Conservation (phyloP, 2,329 filamentous ascomycete genomes). For the Dactylellina cionopaga region DNA sequence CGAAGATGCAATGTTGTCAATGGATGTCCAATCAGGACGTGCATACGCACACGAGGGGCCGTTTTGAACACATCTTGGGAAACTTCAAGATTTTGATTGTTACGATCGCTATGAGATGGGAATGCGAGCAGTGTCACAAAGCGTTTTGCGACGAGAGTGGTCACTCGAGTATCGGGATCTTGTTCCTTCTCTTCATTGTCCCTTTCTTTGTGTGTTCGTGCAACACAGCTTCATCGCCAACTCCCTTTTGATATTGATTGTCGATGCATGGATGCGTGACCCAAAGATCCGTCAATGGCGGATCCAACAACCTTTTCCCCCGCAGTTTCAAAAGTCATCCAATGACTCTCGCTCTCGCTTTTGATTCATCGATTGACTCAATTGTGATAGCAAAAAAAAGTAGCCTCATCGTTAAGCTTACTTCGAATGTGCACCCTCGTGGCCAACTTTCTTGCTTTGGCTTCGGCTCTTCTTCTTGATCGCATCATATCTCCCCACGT, state of each 20-base stretch:
- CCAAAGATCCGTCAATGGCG: conserved; percentile 16
- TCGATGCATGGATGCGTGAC: conserved; percentile 15
- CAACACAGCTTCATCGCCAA: no score
- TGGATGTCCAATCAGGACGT: conserved; percentile 15
- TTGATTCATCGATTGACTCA: conserved; percentile 31
- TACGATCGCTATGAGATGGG: neutral
- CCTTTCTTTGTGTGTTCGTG: conserved; percentile 29
- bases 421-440: no score
- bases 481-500: neutral
- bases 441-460: neutral
- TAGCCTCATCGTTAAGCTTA: no score
- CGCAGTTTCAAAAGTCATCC: conserved; percentile 33
- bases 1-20: conserved; percentile 14
- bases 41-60: conserved; percentile 22
- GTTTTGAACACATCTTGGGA: no score
- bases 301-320: conserved; percentile 9
- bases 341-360: no score
- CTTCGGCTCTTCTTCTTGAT: conserved; percentile 30
- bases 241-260: no score
- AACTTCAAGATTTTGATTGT: no score
- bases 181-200: neutral
- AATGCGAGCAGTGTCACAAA: conserved; percentile 10
- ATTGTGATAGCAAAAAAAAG: conserved; percentile 13
- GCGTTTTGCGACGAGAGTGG: neutral
- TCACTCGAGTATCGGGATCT: conserved; percentile 26